A percentile compares a stretch with the other conserved stretches of the same genome.
Evolutionary conservation across 2,329 filamentous ascomycete species (phyloP).

Genomic region (Biscogniauxia marginata): DNA sequence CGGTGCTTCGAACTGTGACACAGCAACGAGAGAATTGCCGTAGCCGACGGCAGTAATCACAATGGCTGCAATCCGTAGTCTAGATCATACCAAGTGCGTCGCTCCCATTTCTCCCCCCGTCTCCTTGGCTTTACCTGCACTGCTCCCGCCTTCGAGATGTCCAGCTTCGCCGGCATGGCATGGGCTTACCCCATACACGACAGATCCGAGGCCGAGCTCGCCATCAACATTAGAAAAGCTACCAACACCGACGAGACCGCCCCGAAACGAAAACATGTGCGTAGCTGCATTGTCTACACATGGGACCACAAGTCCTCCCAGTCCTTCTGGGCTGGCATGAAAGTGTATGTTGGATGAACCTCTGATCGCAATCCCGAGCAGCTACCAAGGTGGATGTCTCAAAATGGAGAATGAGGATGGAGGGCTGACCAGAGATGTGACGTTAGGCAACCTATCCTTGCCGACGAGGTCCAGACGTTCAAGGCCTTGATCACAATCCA

Average conservation of each 20-base stretch:
- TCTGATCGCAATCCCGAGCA: not conserved
- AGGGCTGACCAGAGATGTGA: constrained; percentile 16
- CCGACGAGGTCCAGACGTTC: constrained; percentile 98
- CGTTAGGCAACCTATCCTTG: constrained; percentile 86
- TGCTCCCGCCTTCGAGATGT: constrained; percentile 12
- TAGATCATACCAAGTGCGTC: constrained; percentile 36
- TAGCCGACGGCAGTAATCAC: constrained; percentile 10
- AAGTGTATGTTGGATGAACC: constrained; percentile 67
- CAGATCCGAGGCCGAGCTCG: constrained; percentile 67
- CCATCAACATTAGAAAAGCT: constrained; percentile 69
- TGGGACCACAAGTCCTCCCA: constrained; percentile 97
- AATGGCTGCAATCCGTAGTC: constrained; percentile 34
- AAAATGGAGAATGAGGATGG: no score
- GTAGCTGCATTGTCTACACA: constrained; percentile 96
- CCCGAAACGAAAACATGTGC: constrained; percentile 87
- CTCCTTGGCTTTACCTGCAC: constrained; percentile 3
- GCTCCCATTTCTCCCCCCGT: constrained; percentile 3
- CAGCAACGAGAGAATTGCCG: not conserved
- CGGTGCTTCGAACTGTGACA: constrained; percentile 5
- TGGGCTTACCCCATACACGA: constrained; percentile 15
- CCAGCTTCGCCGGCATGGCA: constrained; percentile 14
- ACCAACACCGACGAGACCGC: constrained; percentile 67
- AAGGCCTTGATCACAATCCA: constrained; percentile 97
- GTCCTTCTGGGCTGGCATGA: constrained; percentile 97
- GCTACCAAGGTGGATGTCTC: not conserved